Conservation (phyloP, 495 filamentous ascomycete genomes). For the Rostrohypoxylon terebratum region DNA sequence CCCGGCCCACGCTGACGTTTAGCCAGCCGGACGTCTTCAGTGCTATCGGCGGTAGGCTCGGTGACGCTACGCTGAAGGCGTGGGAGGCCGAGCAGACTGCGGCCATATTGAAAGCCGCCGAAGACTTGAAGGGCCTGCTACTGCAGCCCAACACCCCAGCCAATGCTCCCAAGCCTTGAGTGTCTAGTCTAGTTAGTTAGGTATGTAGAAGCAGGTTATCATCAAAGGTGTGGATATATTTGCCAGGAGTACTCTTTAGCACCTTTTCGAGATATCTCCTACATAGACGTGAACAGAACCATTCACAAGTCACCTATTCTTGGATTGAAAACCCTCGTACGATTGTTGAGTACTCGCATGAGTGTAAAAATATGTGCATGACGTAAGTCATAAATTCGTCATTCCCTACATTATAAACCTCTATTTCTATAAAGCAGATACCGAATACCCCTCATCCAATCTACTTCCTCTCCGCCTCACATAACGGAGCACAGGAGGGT, state of each 20-base stretch:
- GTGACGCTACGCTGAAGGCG: conserved; percentile 37
- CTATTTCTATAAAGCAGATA: not conserved
- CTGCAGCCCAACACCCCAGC: conserved; percentile 33
- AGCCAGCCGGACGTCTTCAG: conserved; percentile 42
- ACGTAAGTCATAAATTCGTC: conserved; percentile 12
- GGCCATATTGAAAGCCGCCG: conserved; percentile 46
- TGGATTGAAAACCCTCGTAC: too few relatives aligned
- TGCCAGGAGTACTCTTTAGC: not conserved
- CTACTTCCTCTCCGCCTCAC: conserved; percentile 2
- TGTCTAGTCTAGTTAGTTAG: not conserved
- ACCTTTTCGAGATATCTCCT: too few relatives aligned
- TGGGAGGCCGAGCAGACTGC: conserved; percentile 48
- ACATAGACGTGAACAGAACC: not conserved
- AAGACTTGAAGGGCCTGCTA: conserved; percentile 50
- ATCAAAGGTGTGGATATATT: conserved; percentile 10
- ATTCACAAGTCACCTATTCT: not conserved
- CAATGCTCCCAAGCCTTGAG: conserved; percentile 4
- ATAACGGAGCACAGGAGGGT: conserved; percentile 34
- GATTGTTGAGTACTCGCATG: too few relatives aligned
- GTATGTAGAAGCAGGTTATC: not conserved
- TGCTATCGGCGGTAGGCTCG: conserved; percentile 49
- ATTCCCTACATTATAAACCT: not conserved
- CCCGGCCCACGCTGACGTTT: conserved; percentile 50
- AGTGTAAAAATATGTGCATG: too few relatives aligned
- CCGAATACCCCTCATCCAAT: not conserved